Base-by-base conservation (phyloP, 2,329 filamentous ascomycete genomes). In the Verticillium alfalfae region DNA sequence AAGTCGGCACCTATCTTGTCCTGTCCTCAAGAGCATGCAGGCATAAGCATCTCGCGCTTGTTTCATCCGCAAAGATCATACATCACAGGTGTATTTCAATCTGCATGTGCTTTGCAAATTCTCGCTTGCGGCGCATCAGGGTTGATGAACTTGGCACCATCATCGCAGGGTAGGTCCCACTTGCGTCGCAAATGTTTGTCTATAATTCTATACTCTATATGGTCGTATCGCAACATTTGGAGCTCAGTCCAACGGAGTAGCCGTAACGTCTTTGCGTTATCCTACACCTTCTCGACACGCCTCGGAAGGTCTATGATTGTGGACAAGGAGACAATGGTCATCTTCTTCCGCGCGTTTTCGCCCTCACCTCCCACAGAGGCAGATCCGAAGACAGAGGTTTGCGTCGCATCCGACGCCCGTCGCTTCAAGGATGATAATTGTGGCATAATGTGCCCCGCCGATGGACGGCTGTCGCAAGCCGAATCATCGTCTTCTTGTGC, bases 371-470 rank as follows among this genome's bases (percentile, higher is more conserved):
- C 57, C 16, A 65, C 64, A 37, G 69, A 73, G 0, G 72, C 70
- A 2, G 78, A 72, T n/a, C 77, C 75, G 61, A 81, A 79, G 65
- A 77, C 81, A 13, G 76, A 73, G 4, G 79, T 76, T 52, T 79
- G 76, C 8, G 82, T 80, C 56, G 85, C 82, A 65, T 85, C 82
- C 12, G 81, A 80, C 54, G 81, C 78, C 31, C 77, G 74, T 39
- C 84, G 77, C 70, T 87, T 87, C 18, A 84, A 68, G 3, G 76
- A 75, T 13, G 60, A 58, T 15, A 77, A 61, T 37, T 70, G 68
- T 8, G 72, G 72, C 39, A 76, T 72, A 61, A 84, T 79, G 57
- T 82, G 79, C 6, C 81, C 80, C 5, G 80, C 81, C 18, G 45
- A 52, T 26, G 78, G 77, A 18, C 75, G 70, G 56, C 71, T 69